Base-by-base conservation (phyloP, 75 land plant genomes). In the Gnetum montanum region DNA sequence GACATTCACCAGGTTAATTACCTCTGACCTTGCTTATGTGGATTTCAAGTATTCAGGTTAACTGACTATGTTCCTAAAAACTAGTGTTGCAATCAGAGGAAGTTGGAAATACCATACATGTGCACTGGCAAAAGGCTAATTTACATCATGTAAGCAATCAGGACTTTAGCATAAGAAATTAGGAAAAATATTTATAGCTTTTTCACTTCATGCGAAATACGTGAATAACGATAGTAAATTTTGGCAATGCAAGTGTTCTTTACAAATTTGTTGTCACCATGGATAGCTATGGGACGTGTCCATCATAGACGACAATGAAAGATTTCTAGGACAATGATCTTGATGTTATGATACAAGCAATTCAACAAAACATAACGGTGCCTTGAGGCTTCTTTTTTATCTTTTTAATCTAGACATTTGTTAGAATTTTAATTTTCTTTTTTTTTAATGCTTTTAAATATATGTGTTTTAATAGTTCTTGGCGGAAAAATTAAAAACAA, bases 1-100 rank as follows among this genome's bases (percentile, higher is more conserved):
- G 85, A 81, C 45, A 66, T 81, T n/a, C 85, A 81, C 54, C 85
- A 81, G 62, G 81, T 81, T 6, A 58, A 77, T 52, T 81, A 81
- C 52, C 48, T 8, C 61, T 33, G 11, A 33, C 8, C n/a, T n/a
- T n/a, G n/a, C 31, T 19, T 47, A 18, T 16, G 23, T 43, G n/a
- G 40, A 60, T 36, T 37, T 18, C 22, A 11, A 20, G 29, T 26
- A 15, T 40, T 41, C n/a, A 19, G 12, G 27, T 2, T 50, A 20
- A 50, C 12, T 50, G 27, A n/a, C n/a, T 11, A 24, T 3, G 13
- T 6, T 34, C 15, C 30, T 43, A 18, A 10, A 28, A 1, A 15
- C 1, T 25, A 16, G 0, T n/a, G n/a, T n/a, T n/a, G n/a, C n/a
- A n/a, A n/a, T n/a, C n/a, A n/a, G n/a, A n/a, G n/a, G n/a, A n/a